Conservation (phyloP, 257 asterid species). For the Gentiana straminea region DNA sequence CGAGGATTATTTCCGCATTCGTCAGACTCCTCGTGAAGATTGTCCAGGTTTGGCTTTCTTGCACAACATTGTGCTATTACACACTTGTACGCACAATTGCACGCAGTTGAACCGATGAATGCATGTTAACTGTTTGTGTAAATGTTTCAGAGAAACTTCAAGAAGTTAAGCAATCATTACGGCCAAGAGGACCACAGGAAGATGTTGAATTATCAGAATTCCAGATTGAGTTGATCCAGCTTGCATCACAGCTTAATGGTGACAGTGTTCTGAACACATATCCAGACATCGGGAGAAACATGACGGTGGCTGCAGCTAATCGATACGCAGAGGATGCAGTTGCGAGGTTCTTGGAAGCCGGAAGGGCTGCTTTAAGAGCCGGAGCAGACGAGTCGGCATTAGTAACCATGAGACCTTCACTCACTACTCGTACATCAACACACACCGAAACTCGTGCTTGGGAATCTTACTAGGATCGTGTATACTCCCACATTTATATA, state of each 20-base stretch:
- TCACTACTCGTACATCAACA: constrained; percentile 45
- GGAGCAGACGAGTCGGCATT: constrained; percentile 87
- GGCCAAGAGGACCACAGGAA: constrained; percentile 71
- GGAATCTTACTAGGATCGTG: constrained; percentile 20
- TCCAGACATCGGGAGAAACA: constrained; percentile 62
- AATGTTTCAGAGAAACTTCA: constrained; percentile 49
- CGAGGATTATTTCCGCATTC: constrained; percentile 53
- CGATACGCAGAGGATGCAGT: constrained; percentile 81
- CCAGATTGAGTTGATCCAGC: constrained; percentile 77
- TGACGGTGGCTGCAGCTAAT: constrained; percentile 60
- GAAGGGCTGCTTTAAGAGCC: constrained; percentile 70
- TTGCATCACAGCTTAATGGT: constrained; percentile 94
- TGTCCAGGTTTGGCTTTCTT: constrained; percentile 65
- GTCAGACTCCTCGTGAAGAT: constrained; percentile 80
- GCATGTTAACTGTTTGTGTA: not conserved
- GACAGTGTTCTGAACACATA: constrained; percentile 69
- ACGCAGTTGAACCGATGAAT: not conserved
- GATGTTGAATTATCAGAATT: constrained; percentile 61
- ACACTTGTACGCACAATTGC: not conserved
- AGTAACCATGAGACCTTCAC: constrained; percentile 84
- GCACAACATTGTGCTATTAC: too few relatives aligned
- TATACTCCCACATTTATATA: too few relatives aligned
- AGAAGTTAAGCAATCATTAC: constrained; percentile 41
- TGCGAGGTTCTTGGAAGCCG: constrained; percentile 81
- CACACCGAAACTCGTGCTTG: constrained; percentile 10